Evolutionary conservation across 345 rosid genomes (phyloP), one percentile per base, ranked within the genome.

Genomic region (Citrus australasica): DNA sequence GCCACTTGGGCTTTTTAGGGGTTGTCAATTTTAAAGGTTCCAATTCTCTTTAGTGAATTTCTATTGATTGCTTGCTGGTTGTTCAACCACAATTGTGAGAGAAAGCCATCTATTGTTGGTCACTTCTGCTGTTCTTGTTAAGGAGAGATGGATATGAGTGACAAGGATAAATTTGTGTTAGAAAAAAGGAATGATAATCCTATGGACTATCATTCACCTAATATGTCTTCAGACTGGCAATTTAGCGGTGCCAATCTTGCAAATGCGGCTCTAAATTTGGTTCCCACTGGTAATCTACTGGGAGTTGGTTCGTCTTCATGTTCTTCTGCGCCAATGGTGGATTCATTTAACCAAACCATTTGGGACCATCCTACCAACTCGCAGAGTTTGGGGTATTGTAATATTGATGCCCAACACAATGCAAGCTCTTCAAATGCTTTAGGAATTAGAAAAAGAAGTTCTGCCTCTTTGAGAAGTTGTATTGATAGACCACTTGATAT

Each of bases 291-390:
- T 83, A 89, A 83, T 82, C 86, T 81, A 77, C 77, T 88, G 83
- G 77, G 84, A 73, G 84, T 80, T 76, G 87, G 97, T 79, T 80
- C 86, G 67, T 75, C 94, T 71, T 88, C 91, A 40, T 86, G 89
- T 79, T 87, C 97, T 27, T 86, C 97, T 77, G 88, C 94, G 85
- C 85, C 94, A 60, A 80, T 92, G 92, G 88, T 85, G 64, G 91
- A 91, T 58, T 84, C 97, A 19, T 88, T 85, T 85, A 86, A 88
- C 60, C 88, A 89, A 59, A 84, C 84, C 76, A 62, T 86, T 37
- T 95, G 99, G 98, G 93, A 88, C 69, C 93, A 93, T 71, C 83
- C 85, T 7, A 74, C 83, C n/a, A 87, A 74, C 85, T 81, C 87
- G 75, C 95, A 86, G 55, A 83, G 84, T 81, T 82, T 90, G 79